Evolutionary conservation across 148 eudicot species (phyloP), one percentile per base, ranked within the genome.

Genomic region (Rheum nobile): DNA sequence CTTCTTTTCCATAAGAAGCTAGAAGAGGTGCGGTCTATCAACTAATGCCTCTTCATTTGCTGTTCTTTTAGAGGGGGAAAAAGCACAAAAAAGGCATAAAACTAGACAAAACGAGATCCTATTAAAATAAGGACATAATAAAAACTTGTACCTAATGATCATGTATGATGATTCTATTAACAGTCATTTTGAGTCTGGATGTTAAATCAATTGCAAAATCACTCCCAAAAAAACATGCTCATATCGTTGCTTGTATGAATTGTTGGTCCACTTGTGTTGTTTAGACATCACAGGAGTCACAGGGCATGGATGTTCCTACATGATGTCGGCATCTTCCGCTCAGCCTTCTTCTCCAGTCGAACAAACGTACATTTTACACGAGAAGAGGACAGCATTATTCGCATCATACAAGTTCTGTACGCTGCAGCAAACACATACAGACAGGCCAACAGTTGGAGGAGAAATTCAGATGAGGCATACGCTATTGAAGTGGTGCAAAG

Each of bases 1-100:
- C 74, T 84, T n/a, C 80, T 88, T 41, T 92, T 82, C 77, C 78
- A 76, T 74, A 78, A 80, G 77, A 92, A 90, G 84, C 86, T 92
- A 9, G 78, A 79, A 4, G 80, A 88, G 82, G 91, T 88, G 59
- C 39, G n/a, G 0, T 31, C 41, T 9, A 63, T 63, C 21, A 32
- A 63, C 8, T 31, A 63, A 32, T 61, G 24, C 14, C 31, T 55
- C 24, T 55, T 1, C 31, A 24, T 55, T 26, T 55, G 65, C 5
- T 55, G 16, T 26, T 55, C 22, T 48, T n/a, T 17, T n/a, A n/a
- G n/a, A n/a, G n/a, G n/a, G n/a, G n/a, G n/a, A n/a, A n/a, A n/a
- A n/a, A n/a, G n/a, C n/a, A n/a, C n/a, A n/a, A n/a, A n/a, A n/a
- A n/a, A n/a, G n/a, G n/a, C n/a, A n/a, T n/a, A n/a, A 48, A 48